Conservation (phyloP, 441 rosid genomes). For the Viola pubescens region DNA sequence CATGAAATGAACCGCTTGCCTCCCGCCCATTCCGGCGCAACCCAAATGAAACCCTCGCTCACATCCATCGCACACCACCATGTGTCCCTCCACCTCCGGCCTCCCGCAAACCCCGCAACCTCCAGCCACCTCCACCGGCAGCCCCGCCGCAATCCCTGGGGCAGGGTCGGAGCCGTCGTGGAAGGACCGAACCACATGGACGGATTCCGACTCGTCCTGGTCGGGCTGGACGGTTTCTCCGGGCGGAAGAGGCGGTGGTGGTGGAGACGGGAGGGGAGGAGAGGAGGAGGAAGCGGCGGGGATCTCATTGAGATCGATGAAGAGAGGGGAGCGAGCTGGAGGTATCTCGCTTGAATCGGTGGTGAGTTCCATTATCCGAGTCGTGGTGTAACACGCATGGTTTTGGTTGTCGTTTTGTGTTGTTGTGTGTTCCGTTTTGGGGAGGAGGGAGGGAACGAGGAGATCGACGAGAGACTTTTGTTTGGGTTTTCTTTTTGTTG, state of each 20-base stretch:
- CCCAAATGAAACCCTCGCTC: constrained; percentile 66
- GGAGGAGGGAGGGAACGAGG: too few species aligned
- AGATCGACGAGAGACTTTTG: too few species aligned
- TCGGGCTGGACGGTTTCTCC: too few species aligned
- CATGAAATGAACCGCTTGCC: constrained; percentile 21
- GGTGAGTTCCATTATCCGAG: constrained; percentile 53
- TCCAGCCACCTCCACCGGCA: constrained; percentile 27
- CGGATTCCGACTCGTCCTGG: too few species aligned
- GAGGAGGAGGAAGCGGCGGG: constrained; percentile 40
- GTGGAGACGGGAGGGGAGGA: constrained; percentile 11
- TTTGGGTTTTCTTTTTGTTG: too few species aligned
- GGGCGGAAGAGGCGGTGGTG: constrained; percentile 13
- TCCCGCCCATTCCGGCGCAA: constrained; percentile 40
- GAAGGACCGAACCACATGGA: constrained; percentile 4
- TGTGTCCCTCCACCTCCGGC: constrained; percentile 40
- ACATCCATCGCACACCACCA: constrained; percentile 78
- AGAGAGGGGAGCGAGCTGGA: constrained; percentile 50
- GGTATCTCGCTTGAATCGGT: constrained; percentile 29
- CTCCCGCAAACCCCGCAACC: constrained; percentile 51
- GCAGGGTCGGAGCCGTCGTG: constrained; percentile 50
- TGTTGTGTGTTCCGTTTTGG: not conserved
- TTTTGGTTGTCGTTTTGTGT: constrained; percentile 5
- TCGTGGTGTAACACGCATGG: constrained; percentile 1
- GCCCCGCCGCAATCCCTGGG: constrained; percentile 33
- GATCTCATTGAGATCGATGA: constrained; percentile 90